A percentile compares a stretch with the other conserved stretches of the same genome.
These are phyloP conservation scores for Rosa hybrid DNA, from an alignment of 331 rosid species.

Conservation along the genomic window DNA sequence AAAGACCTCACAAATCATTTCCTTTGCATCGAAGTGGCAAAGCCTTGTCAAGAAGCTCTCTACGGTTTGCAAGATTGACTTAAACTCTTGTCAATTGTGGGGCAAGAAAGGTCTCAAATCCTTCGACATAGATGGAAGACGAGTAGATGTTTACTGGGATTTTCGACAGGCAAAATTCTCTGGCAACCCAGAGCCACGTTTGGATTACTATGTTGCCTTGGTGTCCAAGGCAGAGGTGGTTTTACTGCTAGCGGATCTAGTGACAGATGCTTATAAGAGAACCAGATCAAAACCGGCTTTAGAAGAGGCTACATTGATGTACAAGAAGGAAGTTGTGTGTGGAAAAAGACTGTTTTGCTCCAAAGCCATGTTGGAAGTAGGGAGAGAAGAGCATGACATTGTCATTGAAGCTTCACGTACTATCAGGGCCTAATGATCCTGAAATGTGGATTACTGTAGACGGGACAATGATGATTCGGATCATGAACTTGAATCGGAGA, in stretches of 20 bases:
- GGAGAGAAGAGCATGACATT: conserved; percentile 30
- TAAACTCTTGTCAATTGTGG: conserved; percentile 25
- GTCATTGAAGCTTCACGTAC: conserved; percentile 31
- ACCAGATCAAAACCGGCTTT: conserved; percentile 31
- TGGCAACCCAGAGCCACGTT: conserved; percentile 24
- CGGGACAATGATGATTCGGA: conserved; percentile 20
- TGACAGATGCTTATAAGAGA: conserved; percentile 26
- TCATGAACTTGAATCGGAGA: conserved; percentile 42
- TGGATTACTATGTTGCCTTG: conserved; percentile 35
- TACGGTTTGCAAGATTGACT: conserved; percentile 28
- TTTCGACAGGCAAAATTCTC: conserved; percentile 29
- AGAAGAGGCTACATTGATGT: conserved; percentile 35
- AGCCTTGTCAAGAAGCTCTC: conserved; percentile 10
- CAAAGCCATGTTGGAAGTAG: conserved; percentile 26
- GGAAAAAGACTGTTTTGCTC: conserved; percentile 36
- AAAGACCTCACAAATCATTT: conserved; percentile 23
- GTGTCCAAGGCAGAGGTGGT: conserved; percentile 29
- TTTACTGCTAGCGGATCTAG: conserved; percentile 31
- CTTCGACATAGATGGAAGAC: conserved; percentile 25
- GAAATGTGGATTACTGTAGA: conserved; percentile 39
- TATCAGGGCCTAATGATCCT: conserved; percentile 29
- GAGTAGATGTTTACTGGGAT: conserved; percentile 34
- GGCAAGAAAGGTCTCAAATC: conserved; percentile 38
- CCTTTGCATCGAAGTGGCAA: conserved; percentile 25
- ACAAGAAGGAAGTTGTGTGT: conserved; percentile 31